Evolutionary conservation across 2,329 filamentous ascomycete genomes (phyloP).

Genomic region (Talaromyces atroroseus): DNA sequence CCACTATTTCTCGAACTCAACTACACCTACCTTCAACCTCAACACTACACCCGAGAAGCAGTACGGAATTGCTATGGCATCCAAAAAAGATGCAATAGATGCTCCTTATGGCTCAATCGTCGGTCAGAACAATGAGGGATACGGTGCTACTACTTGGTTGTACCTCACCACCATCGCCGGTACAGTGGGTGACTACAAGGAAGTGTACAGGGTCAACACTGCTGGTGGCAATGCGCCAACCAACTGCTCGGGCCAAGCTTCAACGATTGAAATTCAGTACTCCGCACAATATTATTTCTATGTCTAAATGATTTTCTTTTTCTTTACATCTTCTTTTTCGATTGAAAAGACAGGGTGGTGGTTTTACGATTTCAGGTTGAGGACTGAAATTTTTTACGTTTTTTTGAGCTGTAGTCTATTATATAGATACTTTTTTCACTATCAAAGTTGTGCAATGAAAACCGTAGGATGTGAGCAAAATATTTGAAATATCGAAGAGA

Average conservation of each 20-base stretch:
- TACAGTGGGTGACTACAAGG: slow-evolving; percentile 59
- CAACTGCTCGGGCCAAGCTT: slow-evolving; percentile 62
- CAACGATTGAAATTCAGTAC: slow-evolving; percentile 70
- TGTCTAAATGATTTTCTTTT: slow-evolving; percentile 13
- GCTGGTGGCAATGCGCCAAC: slow-evolving; percentile 72
- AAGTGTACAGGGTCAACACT: slow-evolving; percentile 80
- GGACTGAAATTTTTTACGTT: not conserved
- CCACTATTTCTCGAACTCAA: slow-evolving; percentile 71
- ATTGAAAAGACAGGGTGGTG: not conserved
- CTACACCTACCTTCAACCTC: slow-evolving; percentile 76
- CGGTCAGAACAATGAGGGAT: slow-evolving; percentile 54
- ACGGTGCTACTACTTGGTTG: slow-evolving; percentile 74
- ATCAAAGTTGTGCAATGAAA: not conserved
- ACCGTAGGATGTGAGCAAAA: too few relatives aligned
- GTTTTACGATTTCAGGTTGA: not conserved
- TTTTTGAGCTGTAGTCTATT: not conserved
- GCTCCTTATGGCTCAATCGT: slow-evolving; percentile 59
- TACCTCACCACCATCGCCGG: slow-evolving; percentile 54
- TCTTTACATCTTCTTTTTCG: slow-evolving; percentile 3
- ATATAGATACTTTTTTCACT: not conserved
- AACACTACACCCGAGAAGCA: slow-evolving; percentile 47
- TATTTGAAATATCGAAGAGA: not conserved
- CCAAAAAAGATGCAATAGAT: slow-evolving; percentile 55
- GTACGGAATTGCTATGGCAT: slow-evolving; percentile 55
- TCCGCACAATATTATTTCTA: slow-evolving; percentile 71